Base-by-base conservation (phyloP, 768 basidiomycete species). In the Tubosaeta brunneosetosa region DNA sequence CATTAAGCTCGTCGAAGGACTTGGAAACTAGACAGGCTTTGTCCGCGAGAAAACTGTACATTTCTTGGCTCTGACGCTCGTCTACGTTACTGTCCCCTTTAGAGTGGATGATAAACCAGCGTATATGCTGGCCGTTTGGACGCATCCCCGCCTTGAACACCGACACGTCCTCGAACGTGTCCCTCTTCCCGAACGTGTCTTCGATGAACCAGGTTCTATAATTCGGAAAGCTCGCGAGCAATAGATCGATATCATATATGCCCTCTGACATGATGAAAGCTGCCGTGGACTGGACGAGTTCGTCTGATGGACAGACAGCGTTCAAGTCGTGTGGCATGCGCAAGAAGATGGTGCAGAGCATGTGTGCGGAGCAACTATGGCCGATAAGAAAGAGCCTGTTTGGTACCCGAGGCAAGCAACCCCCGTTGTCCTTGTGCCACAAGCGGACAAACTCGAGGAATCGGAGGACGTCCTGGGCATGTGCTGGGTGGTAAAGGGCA, bases 321-420 rank as follows among this genome's bases (percentile, higher is more conserved):
- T 53, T 57, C 22, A 37, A 38, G 9, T 52, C 52, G 31, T 27
- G 37, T 5, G 77, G 77, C 47, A 72, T 62, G 61, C 80, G 73
- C 52, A 91, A 74, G 64, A 91, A 77, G 29, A 92, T 79, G 52
- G 83, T 80, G 38, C 80, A 68, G 11, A 91, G 71, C 76, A 92
- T 91, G 66, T 93, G 91, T 1, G 90, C 87, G 55, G 85, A 76
- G 70, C 87, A 89, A 67, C 88, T 90, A 67, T 92, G 91, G 12
- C 88, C 89, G 25, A 89, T 72, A 40, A 90, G 73, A 67, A 80
- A 77, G 41, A 91, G 63, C 22, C 50, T 65, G 27, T 60, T 54
- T 3, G 74, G 67, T 61, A 79, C 74, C 49, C 77, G 77, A 31
- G 61, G 65, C 33, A 59, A 45, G 25, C 50, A 55, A 25, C 58